A percentile compares a stretch with the other conserved stretches of the same genome.
Evolutionary conservation across 805 yeast genomes (phyloP).

Genomic region (Candida verbasci): DNA sequence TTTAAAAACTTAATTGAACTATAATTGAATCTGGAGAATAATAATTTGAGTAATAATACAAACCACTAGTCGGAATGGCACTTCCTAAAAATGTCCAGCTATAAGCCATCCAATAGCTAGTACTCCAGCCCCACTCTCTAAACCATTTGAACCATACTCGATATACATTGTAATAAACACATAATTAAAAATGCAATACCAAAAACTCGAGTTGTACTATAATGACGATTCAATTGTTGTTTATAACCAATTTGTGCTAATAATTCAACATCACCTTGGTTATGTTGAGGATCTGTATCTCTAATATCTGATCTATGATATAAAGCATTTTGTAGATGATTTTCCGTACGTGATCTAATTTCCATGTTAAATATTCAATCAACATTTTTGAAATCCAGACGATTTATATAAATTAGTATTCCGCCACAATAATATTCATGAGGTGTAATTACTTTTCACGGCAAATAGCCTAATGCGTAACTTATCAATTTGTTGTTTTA

Average conservation of each 20-base stretch:
- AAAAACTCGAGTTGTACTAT: constrained; percentile 57
- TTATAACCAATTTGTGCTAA: constrained; percentile 58
- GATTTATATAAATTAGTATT: no score
- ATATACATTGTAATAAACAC: constrained; percentile 62
- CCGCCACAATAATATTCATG: no score
- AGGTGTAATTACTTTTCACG: no score
- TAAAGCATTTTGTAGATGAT: constrained; percentile 10
- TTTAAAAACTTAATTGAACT: constrained; percentile 51
- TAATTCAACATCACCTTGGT: constrained; percentile 11
- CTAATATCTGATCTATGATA: constrained; percentile 15
- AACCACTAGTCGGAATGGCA: constrained; percentile 71
- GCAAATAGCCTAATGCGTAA: no score
- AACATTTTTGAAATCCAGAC: no score
- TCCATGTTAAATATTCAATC: constrained; percentile 2
- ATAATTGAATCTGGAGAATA: constrained; percentile 54
- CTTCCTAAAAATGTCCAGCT: constrained; percentile 58
- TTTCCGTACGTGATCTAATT: constrained; percentile 7
- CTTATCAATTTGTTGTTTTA: no score
- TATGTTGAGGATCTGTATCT: constrained; percentile 10
- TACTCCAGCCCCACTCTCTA: constrained; percentile 58
- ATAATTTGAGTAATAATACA: constrained; percentile 44
- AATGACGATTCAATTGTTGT: constrained; percentile 58
- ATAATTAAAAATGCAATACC: constrained; percentile 67
- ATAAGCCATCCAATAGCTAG: constrained; percentile 70
- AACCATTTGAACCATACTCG: constrained; percentile 49